Evolutionary conservation across 805 yeast genomes (phyloP).

Genomic region (Starmera pachycereana): DNA sequence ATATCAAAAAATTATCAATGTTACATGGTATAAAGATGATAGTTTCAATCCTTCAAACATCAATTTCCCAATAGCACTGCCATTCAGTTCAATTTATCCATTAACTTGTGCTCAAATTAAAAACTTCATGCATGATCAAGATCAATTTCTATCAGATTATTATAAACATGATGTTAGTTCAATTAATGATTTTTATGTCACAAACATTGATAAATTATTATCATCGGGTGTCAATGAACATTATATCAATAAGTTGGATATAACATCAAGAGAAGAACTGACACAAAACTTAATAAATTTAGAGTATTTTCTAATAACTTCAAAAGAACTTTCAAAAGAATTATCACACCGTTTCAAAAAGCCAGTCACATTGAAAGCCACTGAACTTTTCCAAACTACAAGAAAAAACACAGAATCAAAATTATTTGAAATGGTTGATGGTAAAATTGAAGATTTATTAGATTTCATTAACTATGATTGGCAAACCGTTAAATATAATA

Average conservation of each 20-base stretch:
- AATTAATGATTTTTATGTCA: conserved; percentile 47
- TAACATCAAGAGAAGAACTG: conserved; percentile 78
- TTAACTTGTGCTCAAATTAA: conserved; percentile 73
- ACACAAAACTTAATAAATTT: conserved; percentile 83
- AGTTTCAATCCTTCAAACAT: conserved; percentile 25
- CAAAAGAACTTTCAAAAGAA: conserved; percentile 44
- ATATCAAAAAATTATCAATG: conserved; percentile 51
- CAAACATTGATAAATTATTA: conserved; percentile 59
- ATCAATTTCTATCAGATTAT: conserved; percentile 57
- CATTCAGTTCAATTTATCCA: conserved; percentile 84
- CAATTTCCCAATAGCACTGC: conserved; percentile 52
- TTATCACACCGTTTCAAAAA: conserved; percentile 27
- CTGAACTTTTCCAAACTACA: conserved; percentile 43
- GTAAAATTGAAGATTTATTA: conserved; percentile 66
- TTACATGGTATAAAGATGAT: conserved; percentile 60
- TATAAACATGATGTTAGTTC: conserved; percentile 51
- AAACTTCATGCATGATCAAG: conserved; percentile 50
- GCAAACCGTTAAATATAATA: conserved; percentile 40
- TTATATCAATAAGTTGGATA: conserved; percentile 48
- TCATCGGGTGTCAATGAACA: conserved; percentile 55
- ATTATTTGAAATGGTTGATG: conserved; percentile 74
- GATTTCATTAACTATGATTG: conserved; percentile 85
- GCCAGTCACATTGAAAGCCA: conserved; percentile 38
- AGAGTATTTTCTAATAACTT: conserved; percentile 75
- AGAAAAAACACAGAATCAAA: conserved; percentile 69